Percentiles rank a stretch among this genome's conserved stretches.
Evolutionary conservation across 2,329 filamentous ascomycete species (phyloP).

Genomic region (Microsporum canis): DNA sequence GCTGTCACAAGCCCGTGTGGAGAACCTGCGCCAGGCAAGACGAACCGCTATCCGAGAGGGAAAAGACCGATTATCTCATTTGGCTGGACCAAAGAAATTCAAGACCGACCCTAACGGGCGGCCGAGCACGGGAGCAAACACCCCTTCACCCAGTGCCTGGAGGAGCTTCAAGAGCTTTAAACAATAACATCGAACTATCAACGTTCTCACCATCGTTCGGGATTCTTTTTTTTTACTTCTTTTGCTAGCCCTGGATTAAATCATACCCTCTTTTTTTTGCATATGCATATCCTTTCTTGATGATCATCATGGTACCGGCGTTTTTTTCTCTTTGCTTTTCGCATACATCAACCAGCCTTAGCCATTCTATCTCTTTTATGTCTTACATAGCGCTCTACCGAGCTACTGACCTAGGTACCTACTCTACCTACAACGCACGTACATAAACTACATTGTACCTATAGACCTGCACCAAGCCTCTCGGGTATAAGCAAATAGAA

Average conservation of each 20-base stretch:
- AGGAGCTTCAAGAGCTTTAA: conserved; percentile 14
- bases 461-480: not conserved
- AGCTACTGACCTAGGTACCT: too few relatives aligned
- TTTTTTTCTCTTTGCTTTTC: not conserved
- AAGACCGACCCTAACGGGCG: conserved; percentile 6
- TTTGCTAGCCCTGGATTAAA: not conserved
- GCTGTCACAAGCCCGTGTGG: conserved; percentile 69
- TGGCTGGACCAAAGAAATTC: conserved; percentile 14
- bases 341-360: not conserved
- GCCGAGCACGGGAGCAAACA: conserved; percentile 7
- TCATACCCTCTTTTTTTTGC: conserved; percentile 5
- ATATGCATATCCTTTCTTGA: conserved; percentile 2
- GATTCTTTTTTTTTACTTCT: not conserved
- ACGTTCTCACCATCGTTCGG: conserved; percentile 11
- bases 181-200: conserved; percentile 12
- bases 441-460: not conserved
- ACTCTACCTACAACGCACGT: not conserved
- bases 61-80: conserved; percentile 29
- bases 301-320: conserved; percentile 3
- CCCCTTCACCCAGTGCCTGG: conserved; percentile 11
- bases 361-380: not conserved
- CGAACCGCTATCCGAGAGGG: conserved; percentile 40
- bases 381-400: not conserved
- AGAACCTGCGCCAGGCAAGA: conserved; percentile 60
- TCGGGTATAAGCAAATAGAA: not conserved